Evolutionary conservation across 2,329 filamentous ascomycete genomes (phyloP), one percentile per base, ranked within the genome.

Genomic region (Escovopsis sp.): DNA sequence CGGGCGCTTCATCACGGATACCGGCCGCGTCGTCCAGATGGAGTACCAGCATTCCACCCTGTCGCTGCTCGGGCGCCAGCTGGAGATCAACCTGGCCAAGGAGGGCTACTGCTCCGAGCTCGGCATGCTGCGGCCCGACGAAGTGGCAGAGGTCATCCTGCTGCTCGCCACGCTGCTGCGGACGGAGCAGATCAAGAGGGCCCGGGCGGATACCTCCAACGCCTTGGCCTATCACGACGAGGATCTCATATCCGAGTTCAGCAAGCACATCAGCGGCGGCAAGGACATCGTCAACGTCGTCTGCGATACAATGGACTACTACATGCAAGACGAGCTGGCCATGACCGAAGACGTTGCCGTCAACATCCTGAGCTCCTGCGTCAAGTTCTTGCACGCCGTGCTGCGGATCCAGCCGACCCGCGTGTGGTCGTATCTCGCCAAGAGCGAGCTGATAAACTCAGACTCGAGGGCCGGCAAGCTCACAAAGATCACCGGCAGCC

Each of bases 341-440:
- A 66, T 71, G 32, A 70, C 74, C n/a, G 76, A 79, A 34, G 74
- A 76, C 10, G 62, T 79, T 35, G 74, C 78, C 31, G 68, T 93
- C 25, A 69, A 80, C 2, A 71, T 88, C 38, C 58, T 80, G 43
- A 66, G 68, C 10, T 76, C 83, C 20, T 94, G 86, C 56, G 63
- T 88, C 16, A 80, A 86, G 41, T 95, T 96, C 53, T 65, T 94
- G 32, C 74, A 82, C 50, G 76, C 81, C 3, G 65, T 93, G 14
- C 61, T 91, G 24, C 69, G 72, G 51, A 82, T 73, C n/a, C 76
- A 81, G 40, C 89, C 91, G 1, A 83, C 82, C 43, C 73, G 88
- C 45, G 79, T 94, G 6, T 96, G 91, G 88, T 87, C 89, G 4
- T 84, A 89, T 57, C 72, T 98, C 52, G 77, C 81, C 4, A 78